Conservation (phyloP, 768 basidiomycete species). For the Panaeolus papilionaceus region DNA sequence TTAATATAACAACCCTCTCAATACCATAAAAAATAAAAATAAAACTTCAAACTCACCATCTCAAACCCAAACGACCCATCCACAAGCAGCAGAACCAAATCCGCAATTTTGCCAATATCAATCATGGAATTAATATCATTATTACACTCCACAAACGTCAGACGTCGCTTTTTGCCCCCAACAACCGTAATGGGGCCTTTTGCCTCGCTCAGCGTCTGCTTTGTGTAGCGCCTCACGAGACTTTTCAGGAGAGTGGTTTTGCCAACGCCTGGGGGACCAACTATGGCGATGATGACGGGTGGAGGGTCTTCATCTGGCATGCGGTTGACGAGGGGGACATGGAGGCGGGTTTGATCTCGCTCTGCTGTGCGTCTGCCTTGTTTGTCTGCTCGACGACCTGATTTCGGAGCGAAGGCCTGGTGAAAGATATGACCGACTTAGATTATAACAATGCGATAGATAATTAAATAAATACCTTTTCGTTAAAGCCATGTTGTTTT, state of each 20-base stretch:
- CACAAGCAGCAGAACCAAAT: constrained; percentile 95
- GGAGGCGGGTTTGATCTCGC: constrained; percentile 91
- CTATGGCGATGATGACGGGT: constrained; percentile 92
- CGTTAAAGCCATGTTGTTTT: constrained; percentile 83
- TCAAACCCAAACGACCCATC: constrained; percentile 98
- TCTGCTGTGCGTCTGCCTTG: constrained; percentile 93
- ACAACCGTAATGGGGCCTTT: constrained; percentile 96
- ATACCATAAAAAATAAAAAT: not conserved
- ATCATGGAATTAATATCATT: constrained; percentile 99
- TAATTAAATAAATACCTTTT: constrained; percentile 65
- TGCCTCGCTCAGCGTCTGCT: constrained; percentile 88
- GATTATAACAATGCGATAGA: not conserved
- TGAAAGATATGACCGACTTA: not conserved
- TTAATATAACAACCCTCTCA: too few relatives aligned
- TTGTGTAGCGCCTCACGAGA: constrained; percentile 90
- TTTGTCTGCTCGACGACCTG: constrained; percentile 86
- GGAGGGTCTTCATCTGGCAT: constrained; percentile 93
- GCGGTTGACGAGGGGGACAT: constrained; percentile 94
- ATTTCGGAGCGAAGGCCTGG: constrained; percentile 90
- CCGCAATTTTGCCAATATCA: constrained; percentile 96
- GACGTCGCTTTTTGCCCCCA: constrained; percentile 86
- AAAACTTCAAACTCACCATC: constrained; percentile 70
- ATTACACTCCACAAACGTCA: constrained; percentile 98
- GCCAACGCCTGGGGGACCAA: constrained; percentile 96
- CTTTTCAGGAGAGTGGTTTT: constrained; percentile 94